Percentiles rank a stretch among this genome's conserved stretches.
Conservation (phyloP, 2,329 filamentous ascomycete genomes). For the Nothophoma quercina region DNA sequence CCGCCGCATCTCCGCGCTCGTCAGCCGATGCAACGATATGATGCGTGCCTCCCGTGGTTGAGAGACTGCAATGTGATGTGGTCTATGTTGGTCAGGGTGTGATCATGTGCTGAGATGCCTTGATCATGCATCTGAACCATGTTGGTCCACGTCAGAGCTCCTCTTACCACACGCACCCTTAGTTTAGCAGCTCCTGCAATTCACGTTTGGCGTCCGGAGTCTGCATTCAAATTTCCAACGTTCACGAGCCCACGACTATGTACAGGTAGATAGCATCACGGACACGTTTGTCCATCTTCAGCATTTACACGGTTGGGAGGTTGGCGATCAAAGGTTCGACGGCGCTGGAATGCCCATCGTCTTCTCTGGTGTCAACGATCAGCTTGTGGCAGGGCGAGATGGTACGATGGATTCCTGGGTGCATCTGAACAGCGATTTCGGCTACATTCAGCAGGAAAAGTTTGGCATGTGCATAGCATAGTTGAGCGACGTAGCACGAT, state of each 20-base stretch:
- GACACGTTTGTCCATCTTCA: constrained; percentile 1
- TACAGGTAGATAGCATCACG: constrained; percentile 8
- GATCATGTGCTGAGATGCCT: constrained; percentile 42
- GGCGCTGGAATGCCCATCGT: constrained; percentile 37
- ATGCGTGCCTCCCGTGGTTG: constrained; percentile 32
- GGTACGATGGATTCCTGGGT: not conserved
- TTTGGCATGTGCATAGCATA: constrained; percentile 8
- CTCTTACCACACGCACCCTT: not conserved
- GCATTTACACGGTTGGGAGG: constrained; percentile 12
- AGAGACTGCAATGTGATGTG: constrained; percentile 19
- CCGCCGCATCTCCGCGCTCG: constrained; percentile 59
- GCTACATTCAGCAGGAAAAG: not conserved
- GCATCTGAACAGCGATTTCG: constrained; percentile 5
- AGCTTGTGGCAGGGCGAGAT: constrained; percentile 2
- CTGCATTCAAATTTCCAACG: constrained; percentile 2
- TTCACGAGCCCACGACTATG: constrained; percentile 10
- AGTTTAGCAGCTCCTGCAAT: not conserved
- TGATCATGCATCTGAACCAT: constrained; percentile 5
- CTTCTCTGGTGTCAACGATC: constrained; percentile 10
- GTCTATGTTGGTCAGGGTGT: constrained; percentile 9
- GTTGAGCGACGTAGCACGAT: constrained; percentile 3
- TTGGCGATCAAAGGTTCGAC: constrained; percentile 6
- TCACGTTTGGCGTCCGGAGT: constrained; percentile 3
- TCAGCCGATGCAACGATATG: constrained; percentile 44
- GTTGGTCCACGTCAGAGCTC: not conserved